Base-by-base conservation (phyloP, 805 yeast genomes). In the Teunomyces tritomae region DNA sequence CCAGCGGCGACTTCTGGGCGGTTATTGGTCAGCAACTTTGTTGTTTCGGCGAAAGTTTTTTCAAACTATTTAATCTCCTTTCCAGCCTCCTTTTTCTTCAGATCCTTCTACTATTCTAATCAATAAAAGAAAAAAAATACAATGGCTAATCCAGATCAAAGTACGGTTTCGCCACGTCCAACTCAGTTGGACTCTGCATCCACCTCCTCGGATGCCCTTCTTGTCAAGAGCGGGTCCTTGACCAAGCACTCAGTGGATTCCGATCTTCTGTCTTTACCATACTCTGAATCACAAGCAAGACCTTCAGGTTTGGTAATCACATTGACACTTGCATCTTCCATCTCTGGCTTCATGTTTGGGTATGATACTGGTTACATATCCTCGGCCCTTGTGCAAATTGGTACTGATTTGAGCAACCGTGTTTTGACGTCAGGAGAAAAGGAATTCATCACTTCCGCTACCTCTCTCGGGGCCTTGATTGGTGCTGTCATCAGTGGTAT, bases 301-400 rank as follows among this genome's bases (percentile, higher is more conserved):
- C 84, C 88, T 3, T 77, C 94, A 8, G 67, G 74, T 6, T 68
- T 87, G 58, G 89, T 90, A 43, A 70, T 89, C 20, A 67, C 79
- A 26, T 67, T 90, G 45, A 87, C 96, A 0, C 73, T 84, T 44
- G 83, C 84, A 26, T 82, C 97, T 0, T 90, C 97, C 6, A 85
- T 92, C 52, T 90, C 97, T 0, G 98, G 98, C 1, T 89, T 91
- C 68, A 82, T 92, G 89, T 92, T 92, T 68, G 99, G 99, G 56
- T 92, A 92, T 62, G 99, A 92, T 66, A 92, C 98, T 0, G 98
- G 98, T 56, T 92, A 92, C 68, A 91, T 92, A 36, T 92, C 98
- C 3, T 84, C 95, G 14, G 97, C 97, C 0, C 75, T 92, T 58
- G 96, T 91, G 16, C 82, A 90, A 32, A 83, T 92, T 42, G 90